A percentile compares a stretch with the other conserved stretches of the same genome.
Conservation (phyloP, 768 basidiomycete genomes). For the Phanerodontia chrysosporium region DNA sequence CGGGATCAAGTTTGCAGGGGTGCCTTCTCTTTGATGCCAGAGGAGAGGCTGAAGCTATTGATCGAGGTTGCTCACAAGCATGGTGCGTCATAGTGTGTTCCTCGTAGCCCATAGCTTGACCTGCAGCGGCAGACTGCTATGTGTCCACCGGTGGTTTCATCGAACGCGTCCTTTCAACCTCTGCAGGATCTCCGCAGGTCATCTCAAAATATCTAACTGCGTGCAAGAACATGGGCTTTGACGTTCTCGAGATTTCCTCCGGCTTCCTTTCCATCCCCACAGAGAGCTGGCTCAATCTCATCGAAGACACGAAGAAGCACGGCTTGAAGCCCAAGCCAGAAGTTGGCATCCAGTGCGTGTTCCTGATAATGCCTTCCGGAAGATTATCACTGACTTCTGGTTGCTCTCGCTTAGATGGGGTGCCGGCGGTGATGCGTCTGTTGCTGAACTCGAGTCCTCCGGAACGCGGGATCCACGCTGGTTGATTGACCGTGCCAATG, state of each 20-base stretch:
- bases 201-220: slow-evolving; percentile 33
- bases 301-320: slow-evolving; percentile 35
- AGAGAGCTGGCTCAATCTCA: slow-evolving; percentile 37
- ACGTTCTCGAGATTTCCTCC: slow-evolving; percentile 41
- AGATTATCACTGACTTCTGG: neutral
- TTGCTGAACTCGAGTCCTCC: slow-evolving; percentile 35
- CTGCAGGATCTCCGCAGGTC: slow-evolving; percentile 28
- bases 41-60: slow-evolving; percentile 31
- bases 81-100: slow-evolving; percentile 17
- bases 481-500: slow-evolving; percentile 37
- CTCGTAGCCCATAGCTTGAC: neutral
- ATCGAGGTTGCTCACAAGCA: slow-evolving; percentile 40
- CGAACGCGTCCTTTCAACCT: slow-evolving; percentile 33
- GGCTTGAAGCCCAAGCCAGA: slow-evolving; percentile 43
- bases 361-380: neutral
- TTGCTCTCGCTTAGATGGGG: slow-evolving; percentile 29
- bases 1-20: slow-evolving; percentile 44
- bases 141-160: slow-evolving; percentile 42
- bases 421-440: slow-evolving; percentile 38
- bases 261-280: slow-evolving; percentile 43
- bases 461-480: slow-evolving; percentile 38
- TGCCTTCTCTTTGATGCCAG: slow-evolving; percentile 39
- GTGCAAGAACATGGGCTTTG: slow-evolving; percentile 40
- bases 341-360: slow-evolving; percentile 34
- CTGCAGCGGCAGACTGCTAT: slow-evolving; percentile 22